Evolutionary conservation across 176 grass and related monocot species (phyloP), one percentile per base, ranked within the genome.

Genomic region (Triticum dicoccoides): DNA sequence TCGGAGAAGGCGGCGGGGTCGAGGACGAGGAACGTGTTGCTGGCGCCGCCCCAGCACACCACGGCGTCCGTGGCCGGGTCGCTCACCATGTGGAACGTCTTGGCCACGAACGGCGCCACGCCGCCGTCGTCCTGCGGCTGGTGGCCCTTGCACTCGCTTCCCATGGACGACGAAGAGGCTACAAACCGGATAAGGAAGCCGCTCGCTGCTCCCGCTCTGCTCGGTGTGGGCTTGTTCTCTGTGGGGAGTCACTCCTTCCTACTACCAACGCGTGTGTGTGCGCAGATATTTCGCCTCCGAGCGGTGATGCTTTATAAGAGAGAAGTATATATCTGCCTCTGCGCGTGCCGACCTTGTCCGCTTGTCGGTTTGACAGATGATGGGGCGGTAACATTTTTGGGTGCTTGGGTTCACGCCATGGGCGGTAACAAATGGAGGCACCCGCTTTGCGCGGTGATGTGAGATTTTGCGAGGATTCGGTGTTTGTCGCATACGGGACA

Each of bases 41-140:
- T 34, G 9, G 77, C 82, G 82, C 30, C 30, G 51, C 89, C 89
- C 89, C 89, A 91, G 69, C 82, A 41, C 62, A 91, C 89, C 63
- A 91, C 39, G 82, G 89, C 82, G 70, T 91, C 82, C 82, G 89
- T 91, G 37, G 86, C 62, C 61, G 86, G 86, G 32, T 91, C 82
- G 89, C 69, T 91, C 30, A 91, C 89, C 86, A 91, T 91, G 77
- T 91, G 89, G 82, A 91, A 91, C 89, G 89, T 88, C 89, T 91
- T 91, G 9, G 82, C 86, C 77, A 91, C 89, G 86, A 91, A 91
- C 86, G 89, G 89, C 30, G 86, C 82, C 18, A 88, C 20, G 9
- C 9, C 33, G 42, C 51, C 61, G 7, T 29, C 78, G 27, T 49
- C 75, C 34, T 69, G 85, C 17, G 62, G 61, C 44, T 69, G 73